Percentiles rank a stretch among this genome's conserved stretches.
Evolutionary conservation across 2,329 filamentous ascomycete species (phyloP).

Genomic region (Chaetomium sp.): DNA sequence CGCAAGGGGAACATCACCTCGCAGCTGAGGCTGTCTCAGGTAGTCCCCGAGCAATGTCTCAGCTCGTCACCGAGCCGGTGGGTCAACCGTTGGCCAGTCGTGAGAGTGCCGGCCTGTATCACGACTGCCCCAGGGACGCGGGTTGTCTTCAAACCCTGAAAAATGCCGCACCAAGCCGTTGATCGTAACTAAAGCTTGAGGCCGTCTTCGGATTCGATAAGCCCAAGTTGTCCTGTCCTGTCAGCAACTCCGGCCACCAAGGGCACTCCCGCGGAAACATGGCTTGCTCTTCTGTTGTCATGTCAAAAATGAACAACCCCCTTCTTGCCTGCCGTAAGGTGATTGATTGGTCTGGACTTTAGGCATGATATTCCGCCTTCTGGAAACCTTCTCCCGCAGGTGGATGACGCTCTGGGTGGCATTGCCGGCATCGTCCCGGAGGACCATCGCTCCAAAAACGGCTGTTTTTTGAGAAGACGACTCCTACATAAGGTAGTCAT

Average conservation of each 20-base stretch:
- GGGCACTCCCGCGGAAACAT: too few species aligned
- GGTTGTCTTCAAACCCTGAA: background rate
- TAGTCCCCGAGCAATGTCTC: background rate
- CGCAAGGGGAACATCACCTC: background rate
- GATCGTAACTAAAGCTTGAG: background rate
- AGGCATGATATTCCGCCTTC: background rate
- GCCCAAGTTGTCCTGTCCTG: background rate
- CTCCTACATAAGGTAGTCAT: too few species aligned
- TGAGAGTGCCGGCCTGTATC: background rate
- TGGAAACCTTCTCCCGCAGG: conserved; percentile 5
- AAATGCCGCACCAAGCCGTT: conserved; percentile 1
- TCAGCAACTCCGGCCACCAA: background rate
- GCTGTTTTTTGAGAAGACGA: background rate
- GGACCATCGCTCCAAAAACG: background rate
- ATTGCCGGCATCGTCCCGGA: background rate
- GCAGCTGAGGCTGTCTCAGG: background rate
- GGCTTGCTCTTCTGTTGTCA: background rate
- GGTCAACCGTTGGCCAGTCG: conserved; percentile 1
- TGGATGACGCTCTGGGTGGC: background rate
- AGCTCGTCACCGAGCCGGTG: background rate
- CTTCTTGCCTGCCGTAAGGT: background rate
- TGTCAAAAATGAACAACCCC: background rate
- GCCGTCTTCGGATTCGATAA: background rate
- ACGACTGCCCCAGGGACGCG: conserved; percentile 3
- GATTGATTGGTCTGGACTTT: conserved; percentile 23